A percentile compares a stretch with the other conserved stretches of the same genome.
phyloP scores from a whole-genome alignment of 495 filamentous ascomycete species.

The Penicillium simplicissimum region DNA sequence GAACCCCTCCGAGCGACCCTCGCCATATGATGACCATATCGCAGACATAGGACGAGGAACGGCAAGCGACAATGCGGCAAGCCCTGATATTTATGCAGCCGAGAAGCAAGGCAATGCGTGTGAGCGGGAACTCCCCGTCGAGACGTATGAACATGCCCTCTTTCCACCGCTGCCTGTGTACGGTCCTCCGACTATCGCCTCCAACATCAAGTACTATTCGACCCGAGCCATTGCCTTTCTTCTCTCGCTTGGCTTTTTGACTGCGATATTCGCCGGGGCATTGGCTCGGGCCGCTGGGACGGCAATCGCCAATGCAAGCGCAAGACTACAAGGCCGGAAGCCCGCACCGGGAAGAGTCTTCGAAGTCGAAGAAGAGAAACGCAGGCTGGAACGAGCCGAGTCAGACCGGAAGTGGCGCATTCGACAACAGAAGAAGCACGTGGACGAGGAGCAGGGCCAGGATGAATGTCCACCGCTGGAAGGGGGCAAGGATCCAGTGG shows the following conservation, averaged over 20 bases:
- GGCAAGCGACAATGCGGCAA: background rate
- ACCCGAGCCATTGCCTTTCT: slow-evolving; percentile 69
- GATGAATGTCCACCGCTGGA: slow-evolving; percentile 70
- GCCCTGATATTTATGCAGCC: background rate
- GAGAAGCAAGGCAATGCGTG: slow-evolving; percentile 9
- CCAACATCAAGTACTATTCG: slow-evolving; percentile 61
- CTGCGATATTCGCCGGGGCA: slow-evolving; percentile 72
- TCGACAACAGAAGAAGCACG: slow-evolving; percentile 38
- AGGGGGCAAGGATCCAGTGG: slow-evolving; percentile 74
- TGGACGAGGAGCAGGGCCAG: slow-evolving; percentile 36
- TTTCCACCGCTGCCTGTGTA: slow-evolving; percentile 89
- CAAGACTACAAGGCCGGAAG: slow-evolving; percentile 54
- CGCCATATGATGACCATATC: background rate
- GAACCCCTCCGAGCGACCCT: background rate
- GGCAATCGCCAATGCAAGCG: slow-evolving; percentile 46
- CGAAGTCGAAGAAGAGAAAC: slow-evolving; percentile 64
- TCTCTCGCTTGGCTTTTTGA: slow-evolving; percentile 74
- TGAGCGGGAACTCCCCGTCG: background rate
- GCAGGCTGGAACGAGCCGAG: slow-evolving; percentile 53
- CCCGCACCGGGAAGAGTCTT: slow-evolving; percentile 65
- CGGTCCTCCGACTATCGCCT: slow-evolving; percentile 65
- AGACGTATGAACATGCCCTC: slow-evolving; percentile 61
- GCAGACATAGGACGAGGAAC: background rate
- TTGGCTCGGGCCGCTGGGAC: slow-evolving; percentile 60
- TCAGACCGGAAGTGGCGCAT: slow-evolving; percentile 63